Base-by-base conservation (phyloP, 202 grass and related monocot species). In the Bolboschoenoplectus hybrid region DNA sequence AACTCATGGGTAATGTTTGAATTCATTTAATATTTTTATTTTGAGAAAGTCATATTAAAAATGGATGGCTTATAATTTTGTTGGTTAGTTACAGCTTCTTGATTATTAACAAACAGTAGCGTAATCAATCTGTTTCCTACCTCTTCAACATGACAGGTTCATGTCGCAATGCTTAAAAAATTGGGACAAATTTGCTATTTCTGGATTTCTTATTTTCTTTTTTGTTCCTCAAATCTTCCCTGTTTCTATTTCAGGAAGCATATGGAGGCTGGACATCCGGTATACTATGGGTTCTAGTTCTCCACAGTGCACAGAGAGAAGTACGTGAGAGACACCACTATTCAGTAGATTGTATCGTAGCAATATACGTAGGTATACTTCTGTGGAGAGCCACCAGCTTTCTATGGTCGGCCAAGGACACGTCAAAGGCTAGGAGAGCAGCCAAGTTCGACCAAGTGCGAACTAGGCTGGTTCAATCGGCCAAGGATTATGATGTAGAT, bases 181-280 rank as follows among this genome's bases (percentile, higher is more conserved):
- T 60, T 9, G 14, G 36, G 75, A 53, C 14, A 26, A 74, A 26
- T 58, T 79, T 19, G 14, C 75, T 58, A 19, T 60, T 19, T 80
- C 34, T 60, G 35, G 35, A 58, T 79, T 36, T 79, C 51, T 79
- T 41, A 17, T 57, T 5, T 34, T 2, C 63, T 44, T 58, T 57
- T 79, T 13, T 68, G 87, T 61, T 36, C 20, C 70, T 55, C 0
- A 7, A 85, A 8, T 57, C 26, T 39, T 57, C 46, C 47, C 58
- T 89, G 40, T 81, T 69, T 46, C 38, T n/a, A 50, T 82, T 58
- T 11, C 71, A 98, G 96, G 96, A 98, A 88, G 96, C 96, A 63
- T 98, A 98, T 2, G 93, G 93, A 71, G 97, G 97, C 47, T 94
- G 93, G 91, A 94, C 93, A 61, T 98, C 96, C 20, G 84, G 85